Base-by-base conservation (phyloP, 169 alveolate species). In the Perkinsus olseni region DNA sequence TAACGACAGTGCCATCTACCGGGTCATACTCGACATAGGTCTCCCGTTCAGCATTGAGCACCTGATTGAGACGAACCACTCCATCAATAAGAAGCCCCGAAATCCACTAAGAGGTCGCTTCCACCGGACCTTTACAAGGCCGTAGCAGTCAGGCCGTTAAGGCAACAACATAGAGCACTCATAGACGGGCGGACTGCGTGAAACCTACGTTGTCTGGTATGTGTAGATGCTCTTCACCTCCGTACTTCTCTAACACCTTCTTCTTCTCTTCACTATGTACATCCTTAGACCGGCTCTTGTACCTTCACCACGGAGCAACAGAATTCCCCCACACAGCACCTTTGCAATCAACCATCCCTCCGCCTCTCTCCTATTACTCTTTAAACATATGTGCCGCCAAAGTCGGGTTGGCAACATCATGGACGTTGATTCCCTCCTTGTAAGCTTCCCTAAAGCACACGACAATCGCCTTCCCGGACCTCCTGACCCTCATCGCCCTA, bases 371-470 rank as follows among this genome's bases (percentile, higher is more conserved):
- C 34, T 93, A 82, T 38, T 94, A 93, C 92, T 96, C 96, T 94
- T 95, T 96, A 93, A 93, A 96, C 93, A 97, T 51, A 82, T 94
- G 93, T 94, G 96, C 98, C 91, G 96, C 93, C 93, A 96, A 96
- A 20, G 98, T 97, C 6, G 98, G 98, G 62, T 96, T 96, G 38
- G 98, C 98, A 95, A 96, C 95, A 93, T 95, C 96, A 82, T 96
- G 96, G 21, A 97, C 97, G 31, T 95, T 95, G 31, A 93, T 94
- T 36, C 98, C 98, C 74, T 96, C 97, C 92, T 96, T 97, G 93
- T 97, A 96, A 36, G 98, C 96, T 91, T 97, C 98, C 99, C 99
- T 97, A 4, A 98, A 98, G 74, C 96, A 97, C 40, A 96, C 31
- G 36, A 62, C 37, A 3, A 62, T 21, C 82, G 13, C 34, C 82